Evolutionary conservation across 257 asterid species (phyloP).

Genomic region (Osmanthus fragrans): DNA sequence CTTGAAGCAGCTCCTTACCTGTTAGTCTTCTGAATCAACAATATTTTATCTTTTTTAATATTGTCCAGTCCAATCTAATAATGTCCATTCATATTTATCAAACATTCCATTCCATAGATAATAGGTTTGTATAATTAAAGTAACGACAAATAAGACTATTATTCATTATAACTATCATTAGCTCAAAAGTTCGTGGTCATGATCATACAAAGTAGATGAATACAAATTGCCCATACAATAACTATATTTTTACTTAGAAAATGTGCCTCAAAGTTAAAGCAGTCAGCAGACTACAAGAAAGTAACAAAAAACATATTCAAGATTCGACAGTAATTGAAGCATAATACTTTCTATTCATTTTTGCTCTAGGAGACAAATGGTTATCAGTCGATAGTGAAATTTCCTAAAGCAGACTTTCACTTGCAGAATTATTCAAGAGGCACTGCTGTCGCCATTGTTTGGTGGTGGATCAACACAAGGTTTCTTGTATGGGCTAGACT

Average conservation of each 20-base stretch:
- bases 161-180: not conserved
- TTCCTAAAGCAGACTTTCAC: conserved; percentile 13
- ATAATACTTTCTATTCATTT: not conserved
- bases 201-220: not conserved
- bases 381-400: not conserved
- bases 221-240: not conserved
- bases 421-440: conserved; percentile 37
- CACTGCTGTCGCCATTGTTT: conserved; percentile 38
- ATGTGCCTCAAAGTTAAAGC: not conserved
- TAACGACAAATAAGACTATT: too few species aligned
- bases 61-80: too few species aligned
- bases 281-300: not conserved
- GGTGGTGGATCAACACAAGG: conserved; percentile 60
- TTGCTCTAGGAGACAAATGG: not conserved
- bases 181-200: not conserved
- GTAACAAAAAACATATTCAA: not conserved
- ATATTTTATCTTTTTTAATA: too few species aligned
- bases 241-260: not conserved
- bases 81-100: too few species aligned
- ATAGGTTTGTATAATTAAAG: too few species aligned
- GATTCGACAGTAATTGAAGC: not conserved
- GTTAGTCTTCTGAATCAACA: too few species aligned
- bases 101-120: too few species aligned
- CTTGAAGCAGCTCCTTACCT: too few species aligned
- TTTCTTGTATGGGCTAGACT: conserved; percentile 55